Conservation (phyloP, 768 basidiomycete genomes). For the Naganishia kalamii region DNA sequence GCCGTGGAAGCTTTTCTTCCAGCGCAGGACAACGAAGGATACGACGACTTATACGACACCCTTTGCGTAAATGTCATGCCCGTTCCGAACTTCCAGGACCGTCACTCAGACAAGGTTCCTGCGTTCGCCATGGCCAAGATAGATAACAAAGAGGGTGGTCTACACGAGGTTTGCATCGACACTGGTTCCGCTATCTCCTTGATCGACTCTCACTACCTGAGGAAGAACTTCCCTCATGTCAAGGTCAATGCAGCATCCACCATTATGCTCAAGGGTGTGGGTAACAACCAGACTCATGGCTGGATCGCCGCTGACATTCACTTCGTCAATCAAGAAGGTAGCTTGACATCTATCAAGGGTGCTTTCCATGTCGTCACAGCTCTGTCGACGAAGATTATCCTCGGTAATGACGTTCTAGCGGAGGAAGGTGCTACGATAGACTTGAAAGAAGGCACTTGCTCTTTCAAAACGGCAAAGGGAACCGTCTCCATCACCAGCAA, state of each 20-base stretch:
- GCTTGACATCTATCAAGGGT: neutral
- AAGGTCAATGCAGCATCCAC: neutral
- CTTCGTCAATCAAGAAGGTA: neutral
- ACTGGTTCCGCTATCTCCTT: conserved; percentile 8
- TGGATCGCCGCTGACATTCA: neutral
- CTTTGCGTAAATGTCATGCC: neutral
- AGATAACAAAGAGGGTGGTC: neutral
- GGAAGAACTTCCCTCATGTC: neutral
- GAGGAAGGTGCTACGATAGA: neutral
- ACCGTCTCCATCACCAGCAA: too few relatives aligned
- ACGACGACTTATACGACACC: neutral
- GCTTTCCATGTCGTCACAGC: too few relatives aligned
- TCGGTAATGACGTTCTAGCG: neutral
- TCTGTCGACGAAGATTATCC: too few relatives aligned
- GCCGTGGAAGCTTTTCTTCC: too few relatives aligned
- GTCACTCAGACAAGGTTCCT: neutral
- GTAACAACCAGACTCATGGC: neutral
- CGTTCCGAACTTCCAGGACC: neutral
- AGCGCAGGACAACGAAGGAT: too few relatives aligned
- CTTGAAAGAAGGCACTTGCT: neutral
- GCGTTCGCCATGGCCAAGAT: neutral
- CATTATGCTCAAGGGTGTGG: neutral
- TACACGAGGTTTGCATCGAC: neutral
- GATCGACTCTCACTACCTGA: neutral
- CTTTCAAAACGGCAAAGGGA: neutral